Evolutionary conservation across 2,329 filamentous ascomycete genomes (phyloP), one percentile per base, ranked within the genome.

Genomic region (Colletotrichum lupini): DNA sequence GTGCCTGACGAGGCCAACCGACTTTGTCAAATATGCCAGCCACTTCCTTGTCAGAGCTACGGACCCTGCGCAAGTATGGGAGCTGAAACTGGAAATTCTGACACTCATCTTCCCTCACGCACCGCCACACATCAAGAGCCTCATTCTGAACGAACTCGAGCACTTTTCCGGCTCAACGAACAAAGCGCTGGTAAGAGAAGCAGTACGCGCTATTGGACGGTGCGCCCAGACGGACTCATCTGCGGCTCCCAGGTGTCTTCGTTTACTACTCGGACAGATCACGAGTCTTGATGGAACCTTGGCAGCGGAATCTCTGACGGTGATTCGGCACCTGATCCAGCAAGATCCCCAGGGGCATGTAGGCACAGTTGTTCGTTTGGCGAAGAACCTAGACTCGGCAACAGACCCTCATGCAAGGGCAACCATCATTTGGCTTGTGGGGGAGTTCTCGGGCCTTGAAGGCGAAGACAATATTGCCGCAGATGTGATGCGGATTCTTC

Each of bases 361-460:
- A 12, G 93, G 92, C 55, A 99, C 97, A 0, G 95, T 98, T 1
- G 91, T 98, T 42, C 90, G 95, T 59, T 85, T 99, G 61, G 97
- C 97, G 6, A 97, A 95, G 82, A 95, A 98, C 74, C 89, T 99
- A 2, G 97, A 98, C 79, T 93, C 93, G 4, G 94, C 95, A 1
- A 94, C 93, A 0, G 95, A 97, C 74, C 92, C 97, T 1, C 93
- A 95, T 74, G 97, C 97, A 4, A 90, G 97, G 76, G 97, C 97
- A 3, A 98, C 94, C 62, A 98, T 99, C 75, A 93, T 99, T 77
- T 99, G 97, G 97, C 90, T 99, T 0, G 95, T 98, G 0, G 97
- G 97, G 58, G 97, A 99, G 82, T 98, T 97, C 78, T 91, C 96
- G 0, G 94, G 95, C 0, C 83, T 93, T 3, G 91, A 95, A 68